Evolutionary conservation across 768 basidiomycete species (phyloP).

Genomic region (Collybia sordida): DNA sequence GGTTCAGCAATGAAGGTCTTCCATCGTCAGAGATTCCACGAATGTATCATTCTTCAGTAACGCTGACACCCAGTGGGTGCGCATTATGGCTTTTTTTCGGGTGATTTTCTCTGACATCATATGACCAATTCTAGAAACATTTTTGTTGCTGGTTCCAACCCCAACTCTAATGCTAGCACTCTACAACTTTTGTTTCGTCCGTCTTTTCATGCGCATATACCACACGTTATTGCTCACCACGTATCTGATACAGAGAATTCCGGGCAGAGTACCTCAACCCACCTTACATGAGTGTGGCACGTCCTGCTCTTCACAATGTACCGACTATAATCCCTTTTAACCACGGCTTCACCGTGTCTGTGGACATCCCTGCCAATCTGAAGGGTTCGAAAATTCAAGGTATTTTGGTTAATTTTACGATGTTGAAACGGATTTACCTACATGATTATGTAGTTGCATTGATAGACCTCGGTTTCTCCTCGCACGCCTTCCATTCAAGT

Average conservation of each 20-base stretch:
- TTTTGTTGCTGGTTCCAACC: conserved; percentile 45
- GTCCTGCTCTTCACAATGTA: conserved; percentile 32
- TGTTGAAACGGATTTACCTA: background rate
- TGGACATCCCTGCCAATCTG: conserved; percentile 28
- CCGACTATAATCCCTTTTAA: conserved; percentile 37
- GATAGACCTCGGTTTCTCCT: conserved; percentile 41
- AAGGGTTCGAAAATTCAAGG: conserved; percentile 26
- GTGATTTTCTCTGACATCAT: background rate
- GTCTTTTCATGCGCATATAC: conserved; percentile 13
- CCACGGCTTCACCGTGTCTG: conserved; percentile 29
- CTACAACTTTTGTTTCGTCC: background rate
- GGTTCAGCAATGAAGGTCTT: conserved; percentile 44
- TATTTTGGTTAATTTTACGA: conserved; percentile 7
- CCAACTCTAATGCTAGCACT: conserved; percentile 25
- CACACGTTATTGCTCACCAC: conserved; percentile 18
- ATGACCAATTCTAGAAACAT: conserved; percentile 6
- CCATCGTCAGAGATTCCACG: conserved; percentile 45
- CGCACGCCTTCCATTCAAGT: conserved; percentile 23
- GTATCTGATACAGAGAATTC: conserved; percentile 26
- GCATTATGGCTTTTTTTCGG: conserved; percentile 22
- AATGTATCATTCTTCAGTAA: conserved; percentile 62
- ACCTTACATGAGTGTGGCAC: conserved; percentile 36
- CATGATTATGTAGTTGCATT: conserved; percentile 27
- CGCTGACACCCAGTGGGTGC: conserved; percentile 53
- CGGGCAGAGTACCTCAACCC: conserved; percentile 42